Evolutionary conservation across 192 early-diverging fungal genomes (phyloP), one percentile per base, ranked within the genome.

Genomic region (Spizellomyces sp.): DNA sequence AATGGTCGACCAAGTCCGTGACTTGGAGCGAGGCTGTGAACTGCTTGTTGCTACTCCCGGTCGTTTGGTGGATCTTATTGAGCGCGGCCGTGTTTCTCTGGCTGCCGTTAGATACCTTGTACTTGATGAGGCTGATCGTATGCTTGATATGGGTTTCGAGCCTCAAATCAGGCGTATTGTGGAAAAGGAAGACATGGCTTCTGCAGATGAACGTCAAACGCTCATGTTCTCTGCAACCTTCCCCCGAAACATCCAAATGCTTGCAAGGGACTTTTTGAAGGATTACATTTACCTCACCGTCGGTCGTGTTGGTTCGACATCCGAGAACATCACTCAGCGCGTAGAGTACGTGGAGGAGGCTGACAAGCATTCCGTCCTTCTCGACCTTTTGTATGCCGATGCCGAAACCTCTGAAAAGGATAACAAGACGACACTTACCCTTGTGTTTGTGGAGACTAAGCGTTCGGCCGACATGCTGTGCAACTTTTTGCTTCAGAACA

Each of bases 161-260:
- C 84, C 88, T 10, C 90, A 95, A 73, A 94, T 99, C 64, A 86
- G 97, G 54, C 79, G 87, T 55, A 93, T 99, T 66, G 91, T 98
- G 21, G 77, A 75, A 72, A 74, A 84, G 71, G 88, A 91, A 78
- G 92, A 95, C 69, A 86, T 96, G 79, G 84, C 86, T 6, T 80
- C 58, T 69, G 81, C 57, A 5, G n/a, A 52, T 22, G 74, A 76
- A 4, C 84, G 95, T 64, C 93, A 94, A 66, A 99, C 96, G 8
- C 88, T 97, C 61, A 97, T 99, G 95, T 99, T 97, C 78, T 92
- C 90, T 71, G 96, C 96, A n/a, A 99, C 96, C 1, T 99, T 98
- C 86, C 97, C 97, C 8, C 89, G 85, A 42, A 81, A 90, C 58
- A 96, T 99, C 67, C 96, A 94, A 71, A 82, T 86, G 54, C 89